These are phyloP conservation scores for Auxenochlorella pyrenoidosa DNA, from an alignment of 139 green algal species.

Conservation along the genomic window DNA sequence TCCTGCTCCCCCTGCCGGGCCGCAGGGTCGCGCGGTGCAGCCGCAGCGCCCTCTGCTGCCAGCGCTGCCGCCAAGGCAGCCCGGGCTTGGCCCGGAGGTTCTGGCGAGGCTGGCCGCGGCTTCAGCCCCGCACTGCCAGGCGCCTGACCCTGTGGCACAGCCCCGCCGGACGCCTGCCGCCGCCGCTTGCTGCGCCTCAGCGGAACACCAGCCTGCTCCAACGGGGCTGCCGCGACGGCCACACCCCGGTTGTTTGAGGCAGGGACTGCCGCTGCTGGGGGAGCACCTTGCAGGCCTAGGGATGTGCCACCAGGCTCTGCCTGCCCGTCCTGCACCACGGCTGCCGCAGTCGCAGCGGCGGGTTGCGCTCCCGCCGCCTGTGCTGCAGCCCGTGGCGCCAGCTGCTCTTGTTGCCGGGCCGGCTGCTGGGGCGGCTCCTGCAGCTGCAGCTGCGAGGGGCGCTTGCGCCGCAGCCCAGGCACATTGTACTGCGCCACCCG, in stretches of 20 bases:
- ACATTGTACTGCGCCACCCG: constrained; percentile 24
- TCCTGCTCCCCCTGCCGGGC: neutral
- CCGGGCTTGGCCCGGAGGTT: neutral
- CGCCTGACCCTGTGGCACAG: neutral
- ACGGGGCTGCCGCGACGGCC: neutral
- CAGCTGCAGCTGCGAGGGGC: neutral
- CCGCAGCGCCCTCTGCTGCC: neutral
- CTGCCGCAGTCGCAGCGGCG: neutral
- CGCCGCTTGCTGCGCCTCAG: neutral
- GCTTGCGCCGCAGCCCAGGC: constrained; percentile 18
- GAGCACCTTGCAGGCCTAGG: neutral
- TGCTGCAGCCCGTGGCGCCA: neutral
- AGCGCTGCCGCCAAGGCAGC: neutral
- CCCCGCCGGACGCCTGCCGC: neutral
- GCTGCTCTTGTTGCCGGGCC: neutral
- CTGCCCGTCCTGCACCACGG: neutral
- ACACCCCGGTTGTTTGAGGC: neutral
- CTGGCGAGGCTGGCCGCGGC: neutral
- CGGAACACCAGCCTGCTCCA: neutral
- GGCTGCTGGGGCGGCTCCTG: neutral
- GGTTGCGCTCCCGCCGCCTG: neutral
- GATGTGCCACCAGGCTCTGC: no score
- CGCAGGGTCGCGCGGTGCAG: neutral
- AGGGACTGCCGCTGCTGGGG: neutral
- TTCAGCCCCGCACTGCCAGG: no score